Base-by-base conservation (phyloP, 2,329 filamentous ascomycete species). In the Fusarium bactridioides region DNA sequence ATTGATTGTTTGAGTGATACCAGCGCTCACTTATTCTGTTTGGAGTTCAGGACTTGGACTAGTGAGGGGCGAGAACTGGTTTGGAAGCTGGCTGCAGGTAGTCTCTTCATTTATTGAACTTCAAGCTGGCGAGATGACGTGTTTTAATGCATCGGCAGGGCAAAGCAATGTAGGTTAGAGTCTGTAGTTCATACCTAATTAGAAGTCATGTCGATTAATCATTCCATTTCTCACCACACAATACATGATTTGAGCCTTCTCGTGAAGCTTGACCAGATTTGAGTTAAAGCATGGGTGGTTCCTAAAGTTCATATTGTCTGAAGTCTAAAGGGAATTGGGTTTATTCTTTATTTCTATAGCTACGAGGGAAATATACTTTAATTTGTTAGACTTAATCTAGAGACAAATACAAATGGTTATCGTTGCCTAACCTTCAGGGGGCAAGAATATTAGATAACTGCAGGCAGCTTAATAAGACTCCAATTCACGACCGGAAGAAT, bases 71-170 rank as follows among this genome's bases (percentile, higher is more conserved):
- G 3, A 45, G 23, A 27, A 27, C 11, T 27, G 23, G 23, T 19
- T 27, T 19, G 18, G 43, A 9, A 19, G 8, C 18, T 1, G 4
- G 11, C 23, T 25, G 18, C 8, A 15, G 23, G 3, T 10, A 15
- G 8, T 21, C 11, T 45, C 23, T 21, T 45, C 11, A 27, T 45
- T 7, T 13, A 25, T 25, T 0, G 6, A 25, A 9, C 8, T 18
- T 4, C 4, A 25, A 4, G 0, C 16, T 5, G 16, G 23, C 1
- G 4, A 23, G 6, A 2, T 43, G n/a, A 18, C 4, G 15, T 41
- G 8, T 0, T 15, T 18, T 0, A 18, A 16, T 18, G 0, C 10
- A 23, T 23, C 3, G 1, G n/a, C 41, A 0, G 5, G 11, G 7
- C 41, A 44, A 44, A 0, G 16, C 0, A 12, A 23, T 12, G 0